Base-by-base conservation (phyloP, 441 rosid genomes). In the Gossypium gossypioides region DNA sequence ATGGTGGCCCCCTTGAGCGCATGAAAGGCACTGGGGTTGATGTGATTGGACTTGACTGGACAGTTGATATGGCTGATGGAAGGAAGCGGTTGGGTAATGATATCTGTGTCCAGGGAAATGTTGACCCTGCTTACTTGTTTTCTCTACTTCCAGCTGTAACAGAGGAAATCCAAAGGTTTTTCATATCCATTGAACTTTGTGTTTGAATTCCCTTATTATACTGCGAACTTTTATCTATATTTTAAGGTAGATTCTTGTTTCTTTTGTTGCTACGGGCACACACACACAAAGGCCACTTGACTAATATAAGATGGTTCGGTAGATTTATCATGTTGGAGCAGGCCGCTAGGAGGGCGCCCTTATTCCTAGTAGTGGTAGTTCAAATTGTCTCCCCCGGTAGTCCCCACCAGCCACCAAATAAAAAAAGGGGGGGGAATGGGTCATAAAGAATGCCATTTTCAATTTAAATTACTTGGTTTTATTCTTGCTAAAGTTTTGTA, bases 21-120 rank as follows among this genome's bases (percentile, higher is more conserved):
- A 94, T 94, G 96, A 87, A 86, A 85, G 92, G 85, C 75, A 84
- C 85, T 6, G 96, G 91, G 79, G 98, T 89, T 78, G 96, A 91
- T 83, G 98, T 94, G 64, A 88, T 91, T 74, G 96, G 97, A 76
- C 90, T 94, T 75, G 98, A 94, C 86, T 94, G 98, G 98, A 93
- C 97, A 46, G 94, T 94, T 60, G 98, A 90, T 80, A 88, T 94
- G 91, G 92, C 88, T 44, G 96, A 91, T 82, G 98, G 93, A 75
- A 86, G 97, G 84, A 86, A 86, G 69, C 84, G 93, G 68, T 69
- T 91, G 72, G 96, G 97, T 48, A 82, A 76, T 5, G 87, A 68
- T 24, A 83, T 90, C 73, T 83, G 91, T 55, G 88, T 93, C 15
- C 97, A 91, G 72, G 98, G 98, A 62, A 90, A 90, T 78, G 96